A percentile compares a stretch with the other conserved stretches of the same genome.
These are phyloP conservation scores for Begonia fuchsioides DNA, from an alignment of 306 rosid species.

Conservation along the genomic window DNA sequence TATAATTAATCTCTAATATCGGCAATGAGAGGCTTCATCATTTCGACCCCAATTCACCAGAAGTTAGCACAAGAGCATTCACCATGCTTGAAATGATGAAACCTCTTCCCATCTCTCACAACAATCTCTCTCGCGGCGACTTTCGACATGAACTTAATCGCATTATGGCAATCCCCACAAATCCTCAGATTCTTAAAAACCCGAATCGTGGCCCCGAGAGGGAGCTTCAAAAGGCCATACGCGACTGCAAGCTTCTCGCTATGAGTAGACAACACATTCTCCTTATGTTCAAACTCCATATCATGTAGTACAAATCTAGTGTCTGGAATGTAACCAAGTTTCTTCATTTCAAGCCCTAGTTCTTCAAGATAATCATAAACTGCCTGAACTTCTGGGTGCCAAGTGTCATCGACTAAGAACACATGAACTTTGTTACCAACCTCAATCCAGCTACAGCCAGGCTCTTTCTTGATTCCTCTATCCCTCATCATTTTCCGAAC, in stretches of 20 bases:
- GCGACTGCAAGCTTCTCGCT: conserved; percentile 17
- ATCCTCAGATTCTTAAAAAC: conserved; percentile 14
- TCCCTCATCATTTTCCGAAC: conserved; percentile 17
- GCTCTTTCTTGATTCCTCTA: conserved; percentile 12
- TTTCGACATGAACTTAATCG: conserved; percentile 12
- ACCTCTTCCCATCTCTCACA: conserved; percentile 14
- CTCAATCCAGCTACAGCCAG: conserved; percentile 15
- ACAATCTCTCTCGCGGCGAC: conserved; percentile 11
- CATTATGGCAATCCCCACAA: conserved; percentile 17
- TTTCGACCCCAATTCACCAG: conserved; percentile 2
- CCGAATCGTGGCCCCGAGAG: conserved; percentile 7
- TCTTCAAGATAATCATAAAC: conserved; percentile 7
- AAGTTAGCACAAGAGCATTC: conserved; percentile 11
- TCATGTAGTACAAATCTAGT: conserved; percentile 12
- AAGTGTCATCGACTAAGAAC: conserved; percentile 9
- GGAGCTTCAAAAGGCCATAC: conserved; percentile 13
- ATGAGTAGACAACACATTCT: conserved; percentile 9
- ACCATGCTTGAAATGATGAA: conserved; percentile 11
- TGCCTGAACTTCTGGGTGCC: conserved; percentile 11
- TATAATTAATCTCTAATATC: too few species aligned
- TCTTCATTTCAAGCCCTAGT: conserved; percentile 11
- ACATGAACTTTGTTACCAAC: conserved; percentile 12
- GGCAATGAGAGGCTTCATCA: too few species aligned
- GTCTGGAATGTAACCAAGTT: conserved; percentile 11
- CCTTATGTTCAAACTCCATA: conserved; percentile 14